phyloP scores from a whole-genome alignment of 768 basidiomycete species.

The Lepiota subincarnata region DNA sequence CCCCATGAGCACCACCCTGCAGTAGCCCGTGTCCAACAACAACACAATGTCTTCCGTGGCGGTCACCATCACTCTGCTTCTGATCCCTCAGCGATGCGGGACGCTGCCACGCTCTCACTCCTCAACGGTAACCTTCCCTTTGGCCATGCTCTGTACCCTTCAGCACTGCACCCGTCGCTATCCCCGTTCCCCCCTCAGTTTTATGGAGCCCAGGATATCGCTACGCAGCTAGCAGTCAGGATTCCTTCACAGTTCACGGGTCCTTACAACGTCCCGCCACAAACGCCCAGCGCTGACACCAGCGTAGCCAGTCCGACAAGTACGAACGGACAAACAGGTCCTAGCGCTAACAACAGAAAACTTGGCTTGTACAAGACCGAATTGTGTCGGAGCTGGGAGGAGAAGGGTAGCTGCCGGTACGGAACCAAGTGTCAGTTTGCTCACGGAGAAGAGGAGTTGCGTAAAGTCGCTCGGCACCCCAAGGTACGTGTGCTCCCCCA shows the following conservation, averaged over 20 bases:
- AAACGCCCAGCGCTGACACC: constrained; percentile 26
- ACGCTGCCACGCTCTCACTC: constrained; percentile 62
- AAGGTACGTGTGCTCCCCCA: constrained; percentile 57
- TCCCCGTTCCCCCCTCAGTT: constrained; percentile 71
- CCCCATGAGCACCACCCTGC: constrained; percentile 57
- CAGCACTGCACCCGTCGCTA: constrained; percentile 25
- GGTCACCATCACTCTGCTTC: constrained; percentile 82
- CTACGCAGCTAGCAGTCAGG: constrained; percentile 56
- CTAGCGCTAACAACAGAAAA: constrained; percentile 90
- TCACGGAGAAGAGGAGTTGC: constrained; percentile 85
- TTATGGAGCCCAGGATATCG: constrained; percentile 56
- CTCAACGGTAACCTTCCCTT: constrained; percentile 52
- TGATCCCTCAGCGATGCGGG: constrained; percentile 74
- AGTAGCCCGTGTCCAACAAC: constrained; percentile 74
- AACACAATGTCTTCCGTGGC: constrained; percentile 67
- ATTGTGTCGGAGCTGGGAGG: constrained; percentile 88
- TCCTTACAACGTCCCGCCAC: constrained; percentile 37
- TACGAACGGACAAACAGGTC: constrained; percentile 52
- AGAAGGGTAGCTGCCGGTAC: constrained; percentile 84
- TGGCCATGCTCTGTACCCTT: constrained; percentile 22
- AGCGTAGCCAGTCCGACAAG: constrained; percentile 39
- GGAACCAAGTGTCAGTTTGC: constrained; percentile 91
- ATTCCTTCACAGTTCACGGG: constrained; percentile 63
- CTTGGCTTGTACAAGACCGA: constrained; percentile 89
- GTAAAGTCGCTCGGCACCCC: constrained; percentile 81